These are phyloP conservation scores for Gossypium gossypioides DNA, from an alignment of 441 rosid genomes.

Conservation along the genomic window DNA sequence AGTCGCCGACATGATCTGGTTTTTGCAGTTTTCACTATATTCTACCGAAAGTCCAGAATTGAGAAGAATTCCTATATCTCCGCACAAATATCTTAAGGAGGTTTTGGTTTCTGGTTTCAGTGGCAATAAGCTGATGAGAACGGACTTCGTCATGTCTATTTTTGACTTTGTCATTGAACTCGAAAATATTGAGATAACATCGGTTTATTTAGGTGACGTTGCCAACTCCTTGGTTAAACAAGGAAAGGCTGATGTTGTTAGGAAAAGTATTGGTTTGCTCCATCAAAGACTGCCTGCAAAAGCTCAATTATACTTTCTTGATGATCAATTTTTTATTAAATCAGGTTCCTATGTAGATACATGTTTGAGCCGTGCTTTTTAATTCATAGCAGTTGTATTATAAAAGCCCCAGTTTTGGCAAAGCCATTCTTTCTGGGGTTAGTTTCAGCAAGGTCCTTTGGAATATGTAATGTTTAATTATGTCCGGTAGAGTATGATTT, in stretches of 20 bases:
- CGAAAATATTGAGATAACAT: background rate
- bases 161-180: background rate
- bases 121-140: background rate
- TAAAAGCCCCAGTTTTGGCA: too few relatives aligned
- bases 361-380: too few relatives aligned
- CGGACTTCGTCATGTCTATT: background rate
- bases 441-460: too few relatives aligned
- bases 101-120: background rate
- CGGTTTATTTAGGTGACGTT: background rate
- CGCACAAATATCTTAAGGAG: background rate
- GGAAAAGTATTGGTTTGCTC: background rate
- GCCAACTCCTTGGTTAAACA: too few relatives aligned
- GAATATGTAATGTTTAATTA: too few relatives aligned
- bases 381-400: too few relatives aligned
- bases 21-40: too few relatives aligned
- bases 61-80: background rate
- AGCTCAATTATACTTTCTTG: background rate
- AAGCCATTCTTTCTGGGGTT: too few relatives aligned
- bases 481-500: too few relatives aligned
- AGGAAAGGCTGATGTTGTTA: background rate
- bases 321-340: too few relatives aligned
- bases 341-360: too few relatives aligned
- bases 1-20: too few relatives aligned
- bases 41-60: background rate
- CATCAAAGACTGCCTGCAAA: background rate